Base-by-base conservation (phyloP, 225 moss, liverwort and hornwort species). In the Polytrichum formosum region DNA sequence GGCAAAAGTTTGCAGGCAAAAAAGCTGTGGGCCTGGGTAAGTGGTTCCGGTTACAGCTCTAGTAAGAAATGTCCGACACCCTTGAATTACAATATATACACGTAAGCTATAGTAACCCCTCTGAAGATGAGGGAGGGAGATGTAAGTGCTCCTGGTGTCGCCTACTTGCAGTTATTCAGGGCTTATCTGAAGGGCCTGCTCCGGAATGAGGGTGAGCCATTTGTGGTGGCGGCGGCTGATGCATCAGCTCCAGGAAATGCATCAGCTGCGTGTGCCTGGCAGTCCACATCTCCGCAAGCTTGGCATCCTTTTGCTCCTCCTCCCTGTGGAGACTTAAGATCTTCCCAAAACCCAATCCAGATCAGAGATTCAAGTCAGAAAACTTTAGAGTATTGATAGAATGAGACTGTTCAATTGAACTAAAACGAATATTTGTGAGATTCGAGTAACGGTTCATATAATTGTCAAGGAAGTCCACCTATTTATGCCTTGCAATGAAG, bases 271-370 rank as follows among this genome's bases (percentile, higher is more conserved):
- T 63, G 26, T 71, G 71, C 33, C 53, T 71, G 35, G 37, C 61
- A 5, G 61, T 71, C 71, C 71, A 71, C 61, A 71, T 71, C 71
- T 71, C 71, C 22, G 62, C 71, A 33, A 71, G 22, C 62, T 71
- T 71, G 19, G 71, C 62, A 62, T 71, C 71, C 61, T 62, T 71
- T 37, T 62, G 60, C 62, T 71, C 71, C 37, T 71, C 71, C 71
- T 71, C 71, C 61, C 62, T 71, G 33, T 71, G 71, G 60, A 71
- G 71, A 60, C 71, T 71, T 62, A 46, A 71, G 46, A 71, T 35
- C 71, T 71, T 71, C 30, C 53, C 67, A 3, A 58, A 58, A 58
- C 23, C 58, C 58, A 58, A 58, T 58, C 23, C 23, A 46, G 13
- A 46, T 46, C 46, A 46, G 46, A 46, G 46, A 46, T 46, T 13